Base-by-base conservation (phyloP, 2,329 filamentous ascomycete species). In the Aureobasidium zeae region DNA sequence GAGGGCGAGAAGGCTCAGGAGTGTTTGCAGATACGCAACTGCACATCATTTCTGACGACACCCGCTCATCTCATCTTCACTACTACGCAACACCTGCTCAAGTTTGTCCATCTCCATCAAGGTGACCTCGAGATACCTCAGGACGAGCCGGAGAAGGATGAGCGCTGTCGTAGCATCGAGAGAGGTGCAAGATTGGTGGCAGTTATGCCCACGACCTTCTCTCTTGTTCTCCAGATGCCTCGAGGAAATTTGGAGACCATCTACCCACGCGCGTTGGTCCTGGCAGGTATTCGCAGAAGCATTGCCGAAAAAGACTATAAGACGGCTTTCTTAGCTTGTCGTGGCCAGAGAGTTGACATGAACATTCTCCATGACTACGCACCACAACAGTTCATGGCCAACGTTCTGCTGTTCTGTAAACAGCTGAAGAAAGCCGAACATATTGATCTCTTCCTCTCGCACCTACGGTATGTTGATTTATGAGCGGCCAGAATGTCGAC, bases 161-260 rank as follows among this genome's bases (percentile, higher is more conserved):
- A 98, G 62, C 73, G 91, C 56, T 96, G 89, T 60, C 77, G 91
- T 52, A 93, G 79, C 53, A 83, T 98, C 45, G 91, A 98, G 63
- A 79, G 91, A 51, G 91, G 91, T 12, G 86, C 84, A 3, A 80
- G 79, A 36, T 73, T 98, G 11, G 79, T 98, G 16, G 91, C 86
- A 1, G 86, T 87, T 20, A 88, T 94, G 63, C 89, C 91, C 2
- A 85, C 86, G 3, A 83, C 79, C 29, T 91, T 94, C 64, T 83
- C 79, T 42, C 70, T 98, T 7, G 77, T 94, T 1, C 69, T 98
- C 3, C 91, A 98, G 60, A 95, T 95, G 85, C 91, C 91, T 1
- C 76, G 91, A 55, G 91, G 91, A 15, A 98, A 98, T 53, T 67
- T 96, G 2, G 91, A 98, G 63, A 96, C 89, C 0, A 88, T 96